Evolutionary conservation across 805 yeast species (phyloP).

Genomic region (Lipomyces lipofer): DNA sequence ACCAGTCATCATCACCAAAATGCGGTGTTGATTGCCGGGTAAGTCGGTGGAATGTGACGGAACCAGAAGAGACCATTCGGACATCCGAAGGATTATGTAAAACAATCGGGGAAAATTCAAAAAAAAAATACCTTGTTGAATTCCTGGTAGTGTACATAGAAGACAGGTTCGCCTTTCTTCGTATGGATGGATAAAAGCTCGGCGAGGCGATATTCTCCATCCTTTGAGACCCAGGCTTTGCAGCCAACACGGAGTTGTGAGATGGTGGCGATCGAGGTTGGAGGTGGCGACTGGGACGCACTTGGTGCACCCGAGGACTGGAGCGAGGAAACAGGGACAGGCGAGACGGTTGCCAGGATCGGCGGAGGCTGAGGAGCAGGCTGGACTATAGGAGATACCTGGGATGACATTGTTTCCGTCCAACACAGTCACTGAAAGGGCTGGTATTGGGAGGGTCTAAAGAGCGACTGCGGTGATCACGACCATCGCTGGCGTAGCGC

Average conservation of each 20-base stretch:
- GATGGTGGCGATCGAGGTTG: slow-evolving; percentile 29
- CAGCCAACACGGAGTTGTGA: slow-evolving; percentile 56
- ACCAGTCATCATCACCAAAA: too few relatives aligned
- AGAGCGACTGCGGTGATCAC: neutral
- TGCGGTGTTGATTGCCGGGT: too few relatives aligned
- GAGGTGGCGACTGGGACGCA: slow-evolving; percentile 25
- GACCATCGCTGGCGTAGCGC: neutral
- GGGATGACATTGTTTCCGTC: slow-evolving; percentile 1
- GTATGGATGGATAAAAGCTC: slow-evolving; percentile 77
- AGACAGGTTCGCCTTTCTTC: slow-evolving; percentile 74
- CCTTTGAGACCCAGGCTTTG: slow-evolving; percentile 79
- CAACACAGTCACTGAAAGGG: neutral
- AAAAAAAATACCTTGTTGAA: slow-evolving; percentile 61
- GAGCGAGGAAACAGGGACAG: neutral
- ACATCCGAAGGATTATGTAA: too few relatives aligned
- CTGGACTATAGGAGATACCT: slow-evolving; percentile 2
- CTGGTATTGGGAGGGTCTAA: neutral
- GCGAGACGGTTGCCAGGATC: neutral
- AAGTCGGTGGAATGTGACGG: too few relatives aligned
- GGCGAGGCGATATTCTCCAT: slow-evolving; percentile 75
- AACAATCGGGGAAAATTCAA: slow-evolving; percentile 4
- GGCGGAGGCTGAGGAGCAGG: slow-evolving; percentile 3
- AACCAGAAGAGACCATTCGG: too few relatives aligned
- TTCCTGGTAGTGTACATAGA: slow-evolving; percentile 91
- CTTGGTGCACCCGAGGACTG: slow-evolving; percentile 3